Base-by-base conservation (phyloP, 2,329 filamentous ascomycete genomes). In the Lecanoromycetidae sp. region DNA sequence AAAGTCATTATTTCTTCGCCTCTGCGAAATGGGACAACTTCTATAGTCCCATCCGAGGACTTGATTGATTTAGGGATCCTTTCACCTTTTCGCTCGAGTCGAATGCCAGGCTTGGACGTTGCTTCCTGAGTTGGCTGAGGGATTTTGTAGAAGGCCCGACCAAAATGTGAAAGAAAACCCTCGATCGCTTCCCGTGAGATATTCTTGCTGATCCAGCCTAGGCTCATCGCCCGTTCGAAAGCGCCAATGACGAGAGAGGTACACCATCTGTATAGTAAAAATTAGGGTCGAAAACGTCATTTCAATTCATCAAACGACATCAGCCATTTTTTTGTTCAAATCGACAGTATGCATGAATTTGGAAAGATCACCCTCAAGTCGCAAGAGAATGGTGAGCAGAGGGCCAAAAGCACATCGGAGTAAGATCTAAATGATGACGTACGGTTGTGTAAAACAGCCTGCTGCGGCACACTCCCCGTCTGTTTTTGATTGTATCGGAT, bases 21-120 rank as follows among this genome's bases (percentile, higher is more conserved):
- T 54, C 74, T 71, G 48, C 77, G 67, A 60, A 82, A 84, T 8
- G 79, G 78, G 53, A 84, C 77, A 34, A 85, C 75, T 58, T 80
- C 75, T 10, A 79, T 64, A 9, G 57, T 58, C 0, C 67, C 65
- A 30, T 72, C 72, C 10, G 72, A 66, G 22, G 70, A 75, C 57
- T 65, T 70, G 46, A 84, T 58, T 32, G 73, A 67, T 48, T 75
- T 69, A 23, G 67, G 63, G 30, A 84, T 72, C 51, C 65, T 71
- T 56, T 72, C 72, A n/a, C 66, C 69, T 39, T 69, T 69, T 61
- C 69, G 76, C 56, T 67, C 73, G 52, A 84, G 60, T n/a, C n/a
- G n/a, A 25, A 46, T 46, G 7, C 26, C 20, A 3, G 13, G n/a
- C n/a, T 10, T 30, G 17, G 42, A n/a, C 27, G 13, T 2, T 5